Base-by-base conservation (phyloP, 179 eudicot genomes). In the Corrigiola litoralis region DNA sequence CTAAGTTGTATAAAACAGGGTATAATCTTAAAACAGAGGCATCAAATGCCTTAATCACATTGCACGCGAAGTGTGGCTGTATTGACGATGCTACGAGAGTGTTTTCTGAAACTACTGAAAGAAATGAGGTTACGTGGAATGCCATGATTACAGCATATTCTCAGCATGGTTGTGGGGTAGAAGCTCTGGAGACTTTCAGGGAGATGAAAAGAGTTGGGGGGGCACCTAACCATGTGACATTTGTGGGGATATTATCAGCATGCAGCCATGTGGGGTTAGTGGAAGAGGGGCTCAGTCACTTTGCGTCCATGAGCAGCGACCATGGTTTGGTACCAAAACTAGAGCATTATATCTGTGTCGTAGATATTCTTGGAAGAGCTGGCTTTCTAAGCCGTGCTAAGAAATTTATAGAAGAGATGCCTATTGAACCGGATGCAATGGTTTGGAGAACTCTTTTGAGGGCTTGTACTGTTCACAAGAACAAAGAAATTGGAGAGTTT, bases 71-170 rank as follows among this genome's bases (percentile, higher is more conserved):
- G 40, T 80, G 81, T 68, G 84, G 84, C 11, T 63, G 63, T 9
- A 71, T 80, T n/a, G 62, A 74, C 49, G 84, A 77, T 59, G 84
- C 84, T 24, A 71, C 44, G 65, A 70, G 47, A 74, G 81, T 66
- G 42, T 77, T 80, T 58, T 27, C 62, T 53, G 74, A 58, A 54
- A 79, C 87, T 70, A 75, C 67, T n/a, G 63, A 65, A 59, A 83
- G 74, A 76, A 90, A 84, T 72, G 89, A 84, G 65, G 66, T 90
- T 57, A 82, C 97, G 12, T 94, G 95, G 94, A 94, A 94, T 83
- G 87, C 97, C 49, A 90, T 90, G 86, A 90, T 94, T 34, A 79
- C 97, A 40, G 94, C 91, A 28, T 86, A 84, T 66, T 84, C 99
- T 51, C 95, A 90, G 79, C 99, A 94, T 72, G 99, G 96, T 57